Conservation (phyloP, 495 filamentous ascomycete species). For the Jackrogersella multiformis region DNA sequence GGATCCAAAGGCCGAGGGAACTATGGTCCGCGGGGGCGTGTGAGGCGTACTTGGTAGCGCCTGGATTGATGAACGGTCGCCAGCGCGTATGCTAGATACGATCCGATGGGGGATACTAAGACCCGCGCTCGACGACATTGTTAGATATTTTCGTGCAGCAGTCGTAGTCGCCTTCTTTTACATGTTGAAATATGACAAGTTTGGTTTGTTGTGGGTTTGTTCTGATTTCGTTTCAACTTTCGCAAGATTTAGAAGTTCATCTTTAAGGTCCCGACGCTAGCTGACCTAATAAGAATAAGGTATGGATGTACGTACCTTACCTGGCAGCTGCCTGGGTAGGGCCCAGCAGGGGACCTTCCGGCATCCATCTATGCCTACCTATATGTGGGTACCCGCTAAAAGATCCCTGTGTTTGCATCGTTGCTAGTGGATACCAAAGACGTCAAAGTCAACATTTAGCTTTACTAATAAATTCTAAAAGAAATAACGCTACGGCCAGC, state of each 20-base stretch:
- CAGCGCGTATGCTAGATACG: constrained; percentile 62
- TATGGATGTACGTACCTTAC: constrained; percentile 19
- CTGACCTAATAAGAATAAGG: neutral
- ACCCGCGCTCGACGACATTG: constrained; percentile 46
- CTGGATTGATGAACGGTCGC: constrained; percentile 44
- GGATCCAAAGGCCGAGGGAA: constrained; percentile 71
- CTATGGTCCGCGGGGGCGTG: constrained; percentile 66
- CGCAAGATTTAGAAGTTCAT: neutral
- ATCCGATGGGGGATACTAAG: constrained; percentile 56
- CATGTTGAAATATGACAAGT: constrained; percentile 22
- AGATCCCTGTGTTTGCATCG: constrained; percentile 13
- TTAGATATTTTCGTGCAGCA: constrained; percentile 12
- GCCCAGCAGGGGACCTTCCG: neutral
- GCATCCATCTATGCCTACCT: too few relatives aligned
- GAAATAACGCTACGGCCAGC: too few relatives aligned
- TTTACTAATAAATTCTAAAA: neutral
- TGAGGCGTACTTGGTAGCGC: constrained; percentile 54
- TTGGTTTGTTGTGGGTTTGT: neutral
- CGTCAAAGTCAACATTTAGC: constrained; percentile 36
- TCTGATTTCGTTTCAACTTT: neutral
- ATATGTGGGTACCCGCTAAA: neutral
- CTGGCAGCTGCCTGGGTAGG: too few relatives aligned
- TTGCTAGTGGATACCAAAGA: constrained; percentile 35
- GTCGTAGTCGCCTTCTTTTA: constrained; percentile 10
- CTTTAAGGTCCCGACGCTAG: neutral